Evolutionary conservation across 768 basidiomycete genomes (phyloP).

Genomic region (Pleurotus sapidus): DNA sequence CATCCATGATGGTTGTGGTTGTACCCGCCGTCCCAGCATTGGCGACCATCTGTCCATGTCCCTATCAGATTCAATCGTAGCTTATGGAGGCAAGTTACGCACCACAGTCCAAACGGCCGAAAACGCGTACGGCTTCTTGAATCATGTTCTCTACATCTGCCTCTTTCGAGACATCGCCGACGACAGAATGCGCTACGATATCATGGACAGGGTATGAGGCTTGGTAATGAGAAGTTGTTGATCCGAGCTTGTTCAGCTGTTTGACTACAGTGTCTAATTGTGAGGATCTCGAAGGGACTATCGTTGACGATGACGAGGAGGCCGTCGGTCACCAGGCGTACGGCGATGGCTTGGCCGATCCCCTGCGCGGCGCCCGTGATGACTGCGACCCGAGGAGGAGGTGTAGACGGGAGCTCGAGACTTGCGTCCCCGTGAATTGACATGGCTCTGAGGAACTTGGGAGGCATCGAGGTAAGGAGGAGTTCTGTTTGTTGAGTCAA

Average conservation of each 20-base stretch:
- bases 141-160: slow-evolving; percentile 1
- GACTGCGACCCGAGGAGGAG: slow-evolving; percentile 21
- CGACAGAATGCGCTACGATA: neutral
- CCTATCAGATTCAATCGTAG: no score
- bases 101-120: slow-evolving; percentile 8
- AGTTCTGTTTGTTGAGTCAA: no score
- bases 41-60: slow-evolving; percentile 21
- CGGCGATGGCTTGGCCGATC: slow-evolving; percentile 39
- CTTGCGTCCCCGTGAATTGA: no score
- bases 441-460: no score
- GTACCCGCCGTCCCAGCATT: slow-evolving; percentile 21
- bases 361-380: slow-evolving; percentile 37
- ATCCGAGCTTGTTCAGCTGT: slow-evolving; percentile 20
- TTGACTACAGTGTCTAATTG: slow-evolving; percentile 19
- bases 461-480: no score
- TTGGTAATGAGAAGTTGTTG: no score
- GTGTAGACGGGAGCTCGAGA: no score
- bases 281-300: slow-evolving; percentile 19
- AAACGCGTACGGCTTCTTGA: slow-evolving; percentile 1
- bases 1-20: slow-evolving; percentile 12
- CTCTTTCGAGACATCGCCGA: slow-evolving; percentile 2
- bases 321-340: slow-evolving; percentile 38
- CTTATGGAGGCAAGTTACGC: neutral
- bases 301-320: slow-evolving; percentile 41
- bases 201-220: neutral